A percentile compares a stretch with the other conserved stretches of the same genome.
These are phyloP conservation scores for Trichoderma citrinoviride DNA, from an alignment of 2,329 filamentous ascomycete genomes.

Conservation along the genomic window DNA sequence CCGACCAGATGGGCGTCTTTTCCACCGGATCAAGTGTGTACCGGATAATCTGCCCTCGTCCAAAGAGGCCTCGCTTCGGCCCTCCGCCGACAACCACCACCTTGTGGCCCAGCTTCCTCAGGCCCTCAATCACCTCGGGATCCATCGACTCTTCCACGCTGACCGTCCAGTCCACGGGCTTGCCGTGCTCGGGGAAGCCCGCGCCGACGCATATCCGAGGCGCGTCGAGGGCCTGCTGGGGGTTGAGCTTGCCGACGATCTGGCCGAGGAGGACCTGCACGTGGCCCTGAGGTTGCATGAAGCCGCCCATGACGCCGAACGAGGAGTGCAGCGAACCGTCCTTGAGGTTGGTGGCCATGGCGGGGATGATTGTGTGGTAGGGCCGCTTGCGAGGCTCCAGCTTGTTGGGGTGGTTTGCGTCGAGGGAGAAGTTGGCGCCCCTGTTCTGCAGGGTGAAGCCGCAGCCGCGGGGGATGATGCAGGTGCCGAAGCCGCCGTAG, in stretches of 20 bases:
- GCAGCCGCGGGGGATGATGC: conserved; percentile 79
- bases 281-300: conserved; percentile 97
- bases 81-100: conserved; percentile 64
- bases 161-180: conserved; percentile 61
- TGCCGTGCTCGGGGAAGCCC: conserved; percentile 61
- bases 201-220: conserved; percentile 86
- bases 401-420: conserved; percentile 70
- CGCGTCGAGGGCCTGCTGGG: conserved; percentile 86
- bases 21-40: conserved; percentile 69
- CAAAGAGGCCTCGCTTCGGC: conserved; percentile 68
- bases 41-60: conserved; percentile 81
- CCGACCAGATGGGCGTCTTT: conserved; percentile 73
- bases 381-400: conserved; percentile 81
- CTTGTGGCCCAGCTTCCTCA: conserved; percentile 69
- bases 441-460: conserved; percentile 96
- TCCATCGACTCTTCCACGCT: conserved; percentile 81
- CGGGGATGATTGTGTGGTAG: conserved; percentile 97
- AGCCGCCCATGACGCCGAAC: conserved; percentile 96
- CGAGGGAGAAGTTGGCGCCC: conserved; percentile 78
- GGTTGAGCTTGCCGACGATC: conserved; percentile 74
- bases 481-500: conserved; percentile 84
- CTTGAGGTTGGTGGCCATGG: conserved; percentile 73
- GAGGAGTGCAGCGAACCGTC: conserved; percentile 78
- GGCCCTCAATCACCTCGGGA: conserved; percentile 61
- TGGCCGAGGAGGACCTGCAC: conserved; percentile 91